Conservation (phyloP, 1,139 yeast genomes). For the Debaryomycetaceae sp. region DNA sequence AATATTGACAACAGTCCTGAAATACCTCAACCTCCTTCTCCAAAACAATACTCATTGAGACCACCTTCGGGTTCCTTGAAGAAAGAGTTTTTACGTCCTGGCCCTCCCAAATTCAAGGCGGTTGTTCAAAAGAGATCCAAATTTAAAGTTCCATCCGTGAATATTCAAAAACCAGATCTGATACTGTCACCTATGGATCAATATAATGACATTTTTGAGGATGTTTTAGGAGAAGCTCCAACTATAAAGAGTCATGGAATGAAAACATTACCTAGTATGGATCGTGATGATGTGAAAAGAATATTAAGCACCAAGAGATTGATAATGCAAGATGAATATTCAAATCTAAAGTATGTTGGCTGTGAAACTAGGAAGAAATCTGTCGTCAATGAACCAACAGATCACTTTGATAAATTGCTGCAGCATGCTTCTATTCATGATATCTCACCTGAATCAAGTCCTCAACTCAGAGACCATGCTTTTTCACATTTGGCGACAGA, state of each 20-base stretch:
- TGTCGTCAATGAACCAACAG: constrained; percentile 27
- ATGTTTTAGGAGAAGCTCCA: constrained; percentile 26
- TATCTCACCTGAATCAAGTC: constrained; percentile 28
- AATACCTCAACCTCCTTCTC: constrained; percentile 21
- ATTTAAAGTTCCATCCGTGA: constrained; percentile 45
- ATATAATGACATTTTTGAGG: constrained; percentile 43
- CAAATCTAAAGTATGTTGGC: constrained; percentile 33
- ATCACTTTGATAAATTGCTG: constrained; percentile 29
- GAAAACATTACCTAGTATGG: constrained; percentile 48
- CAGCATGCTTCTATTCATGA: constrained; percentile 43
- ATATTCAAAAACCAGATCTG: constrained; percentile 36
- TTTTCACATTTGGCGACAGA: constrained; percentile 33
- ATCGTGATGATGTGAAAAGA: constrained; percentile 44
- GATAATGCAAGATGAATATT: constrained; percentile 43
- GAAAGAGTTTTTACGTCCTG: constrained; percentile 7
- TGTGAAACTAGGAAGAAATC: constrained; percentile 24
- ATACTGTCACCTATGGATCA: constrained; percentile 35
- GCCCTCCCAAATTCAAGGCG: neutral
- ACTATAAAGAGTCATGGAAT: constrained; percentile 41
- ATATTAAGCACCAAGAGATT: constrained; percentile 39
- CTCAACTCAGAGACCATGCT: constrained; percentile 8
- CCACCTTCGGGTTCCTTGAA: constrained; percentile 7
- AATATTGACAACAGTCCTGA: constrained; percentile 18
- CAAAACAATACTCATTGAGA: constrained; percentile 4
- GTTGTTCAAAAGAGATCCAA: constrained; percentile 20